Conservation (phyloP, 345 rosid species). For the Gossypium ekmanianum region DNA sequence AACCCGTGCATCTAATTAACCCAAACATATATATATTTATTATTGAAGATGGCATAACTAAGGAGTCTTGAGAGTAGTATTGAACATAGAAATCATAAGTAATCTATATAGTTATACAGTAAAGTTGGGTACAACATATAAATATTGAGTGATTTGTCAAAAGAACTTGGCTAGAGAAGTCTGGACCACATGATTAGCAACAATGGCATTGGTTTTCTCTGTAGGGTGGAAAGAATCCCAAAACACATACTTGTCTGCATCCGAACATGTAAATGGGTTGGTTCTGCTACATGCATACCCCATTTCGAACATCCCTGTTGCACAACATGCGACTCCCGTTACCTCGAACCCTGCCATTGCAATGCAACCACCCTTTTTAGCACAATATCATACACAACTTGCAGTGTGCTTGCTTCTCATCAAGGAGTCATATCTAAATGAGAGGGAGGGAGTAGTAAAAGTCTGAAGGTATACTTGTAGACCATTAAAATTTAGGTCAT, state of each 20-base stretch:
- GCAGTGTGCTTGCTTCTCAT: no score
- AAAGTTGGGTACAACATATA: not conserved
- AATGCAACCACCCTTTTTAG: no score
- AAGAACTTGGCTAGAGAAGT: slow-evolving; percentile 31
- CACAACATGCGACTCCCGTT: slow-evolving; percentile 53
- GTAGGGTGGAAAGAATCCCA: slow-evolving; percentile 84
- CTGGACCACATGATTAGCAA: slow-evolving; percentile 44
- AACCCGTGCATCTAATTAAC: not conserved
- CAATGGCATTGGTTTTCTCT: slow-evolving; percentile 51
- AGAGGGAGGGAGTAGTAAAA: no score
- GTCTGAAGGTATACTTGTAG: no score
- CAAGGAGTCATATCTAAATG: no score
- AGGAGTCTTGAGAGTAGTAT: not conserved
- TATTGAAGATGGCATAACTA: not conserved
- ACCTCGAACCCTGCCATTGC: slow-evolving; percentile 45
- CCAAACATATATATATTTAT: not conserved
- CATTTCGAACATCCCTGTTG: slow-evolving; percentile 78
- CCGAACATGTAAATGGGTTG: slow-evolving; percentile 41
- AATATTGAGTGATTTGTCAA: not conserved
- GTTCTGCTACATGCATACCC: slow-evolving; percentile 53
- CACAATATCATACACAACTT: no score
- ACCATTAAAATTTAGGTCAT: no score
- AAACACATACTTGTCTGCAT: slow-evolving; percentile 63
- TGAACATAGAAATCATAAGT: not conserved
- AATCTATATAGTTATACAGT: not conserved